phyloP scores from a whole-genome alignment of 2,329 filamentous ascomycete species.

The Tolypocladium pustulatum region DNA sequence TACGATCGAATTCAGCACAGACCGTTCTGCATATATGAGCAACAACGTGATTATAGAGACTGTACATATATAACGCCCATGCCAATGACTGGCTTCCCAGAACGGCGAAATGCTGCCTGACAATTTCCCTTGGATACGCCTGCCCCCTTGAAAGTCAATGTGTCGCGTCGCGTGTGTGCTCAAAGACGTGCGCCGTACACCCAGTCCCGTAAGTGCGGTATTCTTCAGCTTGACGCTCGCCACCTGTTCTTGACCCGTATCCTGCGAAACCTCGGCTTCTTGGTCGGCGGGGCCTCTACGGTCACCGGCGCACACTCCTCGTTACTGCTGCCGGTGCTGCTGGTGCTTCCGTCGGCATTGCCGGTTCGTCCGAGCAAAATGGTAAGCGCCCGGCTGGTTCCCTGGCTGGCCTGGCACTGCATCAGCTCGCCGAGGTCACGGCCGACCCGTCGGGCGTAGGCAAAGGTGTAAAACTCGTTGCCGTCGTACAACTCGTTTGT shows the following conservation, averaged over 20 bases:
- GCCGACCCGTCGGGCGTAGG: constrained; percentile 15
- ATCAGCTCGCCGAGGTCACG: constrained; percentile 17
- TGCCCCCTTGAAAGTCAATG: neutral
- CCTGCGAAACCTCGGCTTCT: constrained; percentile 1
- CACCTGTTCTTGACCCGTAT: neutral
- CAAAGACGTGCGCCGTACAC: neutral
- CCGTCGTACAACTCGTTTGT: constrained; percentile 20
- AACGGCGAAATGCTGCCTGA: neutral
- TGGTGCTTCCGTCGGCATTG: constrained; percentile 1
- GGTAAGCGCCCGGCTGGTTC: constrained; percentile 9
- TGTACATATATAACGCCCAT: neutral
- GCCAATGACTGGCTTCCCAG: neutral
- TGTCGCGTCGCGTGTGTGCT: neutral
- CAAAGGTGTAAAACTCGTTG: constrained; percentile 19
- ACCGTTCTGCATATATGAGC: neutral
- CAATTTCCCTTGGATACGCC: neutral
- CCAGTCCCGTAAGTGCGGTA: neutral
- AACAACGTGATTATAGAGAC: neutral
- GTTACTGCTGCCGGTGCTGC: constrained; percentile 6
- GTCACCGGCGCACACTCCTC: neutral
- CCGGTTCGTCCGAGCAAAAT: constrained; percentile 8
- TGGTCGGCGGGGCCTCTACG: neutral
- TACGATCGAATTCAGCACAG: neutral
- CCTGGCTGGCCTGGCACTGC: constrained; percentile 10
- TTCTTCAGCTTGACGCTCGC: neutral